Conservation (phyloP, 495 filamentous ascomycete species). For the Tuber magnatum region DNA sequence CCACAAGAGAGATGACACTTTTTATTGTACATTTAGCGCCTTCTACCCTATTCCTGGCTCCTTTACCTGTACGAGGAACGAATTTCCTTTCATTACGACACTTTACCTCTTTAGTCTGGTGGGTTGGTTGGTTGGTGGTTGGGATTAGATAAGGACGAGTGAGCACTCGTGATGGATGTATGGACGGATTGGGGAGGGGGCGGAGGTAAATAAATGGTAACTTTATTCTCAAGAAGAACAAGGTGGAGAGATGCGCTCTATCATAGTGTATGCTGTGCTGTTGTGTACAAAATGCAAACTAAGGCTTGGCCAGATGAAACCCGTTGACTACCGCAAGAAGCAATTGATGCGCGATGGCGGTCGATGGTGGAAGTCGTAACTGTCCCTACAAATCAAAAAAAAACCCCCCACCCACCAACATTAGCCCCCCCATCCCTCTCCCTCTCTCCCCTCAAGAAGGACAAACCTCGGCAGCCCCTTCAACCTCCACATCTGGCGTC, state of each 20-base stretch:
- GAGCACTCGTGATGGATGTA: background rate
- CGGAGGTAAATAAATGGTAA: background rate
- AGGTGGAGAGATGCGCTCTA: background rate
- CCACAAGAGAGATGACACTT: background rate
- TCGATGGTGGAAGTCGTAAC: slow-evolving; percentile 64
- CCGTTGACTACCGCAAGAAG: slow-evolving; percentile 52
- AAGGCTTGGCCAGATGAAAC: slow-evolving; percentile 39
- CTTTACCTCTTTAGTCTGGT: background rate
- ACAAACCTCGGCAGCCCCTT: slow-evolving; percentile 58
- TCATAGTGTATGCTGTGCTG: background rate
- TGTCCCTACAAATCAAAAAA: slow-evolving; percentile 44
- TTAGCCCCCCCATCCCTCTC: background rate
- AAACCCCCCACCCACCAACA: background rate
- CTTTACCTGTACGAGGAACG: background rate
- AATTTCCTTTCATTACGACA: background rate
- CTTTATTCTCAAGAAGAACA: background rate
- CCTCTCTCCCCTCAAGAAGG: slow-evolving; percentile 38
- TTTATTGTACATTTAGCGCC: background rate
- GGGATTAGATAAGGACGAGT: background rate
- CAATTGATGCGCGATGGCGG: slow-evolving; percentile 74
- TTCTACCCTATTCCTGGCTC: background rate
- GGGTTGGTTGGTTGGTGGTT: background rate
- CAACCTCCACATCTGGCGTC: slow-evolving; percentile 56
- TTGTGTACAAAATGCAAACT: background rate
- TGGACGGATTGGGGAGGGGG: background rate